Evolutionary conservation across 2,329 filamentous ascomycete genomes (phyloP).

Genomic region (Diaporthe velutina): DNA sequence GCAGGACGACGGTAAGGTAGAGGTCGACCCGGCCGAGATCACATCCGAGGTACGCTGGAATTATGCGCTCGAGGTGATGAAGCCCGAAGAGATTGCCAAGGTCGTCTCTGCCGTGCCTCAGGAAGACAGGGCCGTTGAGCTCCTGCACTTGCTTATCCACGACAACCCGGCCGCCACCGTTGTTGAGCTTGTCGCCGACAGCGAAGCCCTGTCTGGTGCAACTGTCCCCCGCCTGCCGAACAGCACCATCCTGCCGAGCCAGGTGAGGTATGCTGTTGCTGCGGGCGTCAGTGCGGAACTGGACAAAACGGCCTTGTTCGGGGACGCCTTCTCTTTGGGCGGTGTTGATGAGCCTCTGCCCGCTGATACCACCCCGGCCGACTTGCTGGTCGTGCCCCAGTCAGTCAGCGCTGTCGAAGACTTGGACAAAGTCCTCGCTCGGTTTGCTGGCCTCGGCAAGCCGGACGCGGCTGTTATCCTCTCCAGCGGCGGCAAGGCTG

Average conservation of each 20-base stretch:
- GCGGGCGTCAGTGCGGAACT: slow-evolving; percentile 2
- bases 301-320: slow-evolving; percentile 7
- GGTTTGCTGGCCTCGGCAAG: slow-evolving; percentile 19
- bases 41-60: slow-evolving; percentile 37
- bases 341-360: slow-evolving; percentile 23
- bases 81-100: slow-evolving; percentile 33
- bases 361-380: slow-evolving; percentile 15
- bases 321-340: slow-evolving; percentile 33
- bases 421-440: slow-evolving; percentile 17
- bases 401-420: not conserved
- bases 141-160: slow-evolving; percentile 35
- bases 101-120: slow-evolving; percentile 2
- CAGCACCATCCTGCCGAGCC: slow-evolving; percentile 30
- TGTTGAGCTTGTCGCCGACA: slow-evolving; percentile 27
- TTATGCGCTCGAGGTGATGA: slow-evolving; percentile 35
- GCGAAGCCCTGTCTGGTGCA: not conserved
- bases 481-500: slow-evolving; percentile 4
- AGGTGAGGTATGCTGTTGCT: slow-evolving; percentile 34
- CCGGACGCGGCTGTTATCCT: slow-evolving; percentile 22
- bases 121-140: slow-evolving; percentile 8
- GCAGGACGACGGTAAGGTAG: slow-evolving; percentile 33
- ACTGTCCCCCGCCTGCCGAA: not conserved
- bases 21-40: slow-evolving; percentile 35
- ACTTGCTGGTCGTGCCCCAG: slow-evolving; percentile 31
- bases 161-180: slow-evolving; percentile 31